Evolutionary conservation across 2,329 filamentous ascomycete genomes (phyloP).

Genomic region (Aspergillus tubingensis): DNA sequence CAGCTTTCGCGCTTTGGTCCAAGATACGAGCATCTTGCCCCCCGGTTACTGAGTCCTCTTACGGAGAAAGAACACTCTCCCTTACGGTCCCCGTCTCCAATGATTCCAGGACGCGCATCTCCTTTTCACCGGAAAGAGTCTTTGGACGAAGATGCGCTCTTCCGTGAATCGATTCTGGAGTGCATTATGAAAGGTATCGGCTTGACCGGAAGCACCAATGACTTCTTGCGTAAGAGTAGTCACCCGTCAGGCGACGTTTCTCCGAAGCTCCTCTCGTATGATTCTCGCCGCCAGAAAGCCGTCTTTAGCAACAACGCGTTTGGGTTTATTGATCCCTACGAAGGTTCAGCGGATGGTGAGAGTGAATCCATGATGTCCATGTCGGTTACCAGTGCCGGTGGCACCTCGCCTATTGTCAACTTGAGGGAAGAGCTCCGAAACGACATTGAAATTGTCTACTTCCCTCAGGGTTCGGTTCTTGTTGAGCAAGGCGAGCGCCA

Average conservation of each 20-base stretch:
- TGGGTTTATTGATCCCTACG: slow-evolving; percentile 84
- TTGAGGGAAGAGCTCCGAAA: slow-evolving; percentile 80
- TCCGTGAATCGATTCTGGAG: slow-evolving; percentile 85
- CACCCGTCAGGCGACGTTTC: slow-evolving; percentile 78
- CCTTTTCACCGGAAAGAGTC: slow-evolving; percentile 72
- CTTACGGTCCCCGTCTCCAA: slow-evolving; percentile 37
- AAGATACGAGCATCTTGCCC: slow-evolving; percentile 47
- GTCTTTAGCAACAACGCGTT: slow-evolving; percentile 88
- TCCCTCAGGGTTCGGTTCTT: slow-evolving; percentile 88
- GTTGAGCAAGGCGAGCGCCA: slow-evolving; percentile 98
- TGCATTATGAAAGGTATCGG: slow-evolving; percentile 96
- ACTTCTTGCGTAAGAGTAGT: slow-evolving; percentile 61
- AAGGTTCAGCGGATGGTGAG: slow-evolving; percentile 72
- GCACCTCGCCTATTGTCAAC: slow-evolving; percentile 63
- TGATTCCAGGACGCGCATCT: slow-evolving; percentile 30
- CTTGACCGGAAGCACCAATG: slow-evolving; percentile 65
- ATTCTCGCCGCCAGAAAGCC: slow-evolving; percentile 76
- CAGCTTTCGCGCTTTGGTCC: slow-evolving; percentile 66
- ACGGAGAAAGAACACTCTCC: slow-evolving; percentile 44
- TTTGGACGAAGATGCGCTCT: slow-evolving; percentile 82
- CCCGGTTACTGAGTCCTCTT: slow-evolving; percentile 42
- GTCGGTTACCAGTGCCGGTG: slow-evolving; percentile 66
- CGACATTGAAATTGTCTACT: slow-evolving; percentile 96
- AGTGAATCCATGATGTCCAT: slow-evolving; percentile 75
- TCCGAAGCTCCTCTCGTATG: slow-evolving; percentile 79